Base-by-base conservation (phyloP, 345 rosid species). In the Psidium guajava region DNA sequence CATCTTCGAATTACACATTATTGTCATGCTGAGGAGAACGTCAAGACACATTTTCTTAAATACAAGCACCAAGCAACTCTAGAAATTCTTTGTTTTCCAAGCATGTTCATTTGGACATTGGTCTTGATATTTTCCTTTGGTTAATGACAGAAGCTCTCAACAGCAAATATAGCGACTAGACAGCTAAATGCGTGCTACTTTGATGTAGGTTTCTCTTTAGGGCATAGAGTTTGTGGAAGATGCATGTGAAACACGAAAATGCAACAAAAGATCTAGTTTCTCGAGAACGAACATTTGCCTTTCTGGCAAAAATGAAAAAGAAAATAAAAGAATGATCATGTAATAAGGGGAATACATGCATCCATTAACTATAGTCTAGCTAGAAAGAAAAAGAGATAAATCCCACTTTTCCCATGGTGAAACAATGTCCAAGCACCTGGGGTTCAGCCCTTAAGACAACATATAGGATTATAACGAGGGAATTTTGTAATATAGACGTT, bases 381-480 rank as follows among this genome's bases (percentile, higher is more conserved):
- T 69, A 18, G 80, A 36, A 69, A 18, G 20, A 2, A 36, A 69
- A 69, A 16, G 24, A 69, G 80, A 9, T 69, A 69, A 69, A 69
- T 36, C 80, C 80, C 80, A 69, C 80, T 36, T 69, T 69, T 36
- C 36, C 47, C 40, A 69, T 24, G 47, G 24, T 69, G 18, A 69
- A 69, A 69, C 8, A 18, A 18, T 69, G 10, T 69, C 7, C 47
- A 69, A 36, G 47, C 47, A 69, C 47, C 25, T 32, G 36, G 22
- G 80, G 47, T 69, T 36, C 25, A 69, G 80, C 80, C 47, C 25
- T 10, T 18, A 36, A 32, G 77, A 69, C 47, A 32, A 89, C 85
- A 86, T 87, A 83, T 84, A 83, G 87, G 90, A 83, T 87, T 92
- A 85, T 85, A 88, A 82, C 82, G 81, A 82, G 85, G 82, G 91